These are phyloP conservation scores for Micractinium sp. DNA, from an alignment of 139 green algal genomes.

Conservation along the genomic window DNA sequence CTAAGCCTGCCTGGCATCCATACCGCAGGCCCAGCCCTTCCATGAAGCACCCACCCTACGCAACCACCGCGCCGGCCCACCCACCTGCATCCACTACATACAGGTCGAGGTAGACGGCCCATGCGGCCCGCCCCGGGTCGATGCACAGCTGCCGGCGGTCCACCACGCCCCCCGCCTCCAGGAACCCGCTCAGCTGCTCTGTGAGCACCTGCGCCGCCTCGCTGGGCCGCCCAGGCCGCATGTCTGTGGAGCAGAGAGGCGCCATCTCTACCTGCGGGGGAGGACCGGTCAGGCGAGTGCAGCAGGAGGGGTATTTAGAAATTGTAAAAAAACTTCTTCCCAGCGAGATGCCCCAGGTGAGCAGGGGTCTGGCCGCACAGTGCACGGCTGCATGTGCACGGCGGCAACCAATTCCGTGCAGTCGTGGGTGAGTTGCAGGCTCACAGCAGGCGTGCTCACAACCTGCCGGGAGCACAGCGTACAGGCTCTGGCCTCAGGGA, in stretches of 20 bases:
- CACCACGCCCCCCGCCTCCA: conserved; percentile 44
- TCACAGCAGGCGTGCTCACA: no score
- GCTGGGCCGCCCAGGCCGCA: conserved; percentile 36
- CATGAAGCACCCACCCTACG: no score
- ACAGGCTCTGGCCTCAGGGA: no score
- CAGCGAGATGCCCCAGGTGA: no score
- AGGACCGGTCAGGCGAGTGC: not conserved
- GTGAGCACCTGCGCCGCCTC: conserved; percentile 47
- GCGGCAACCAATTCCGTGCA: not conserved
- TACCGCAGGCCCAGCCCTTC: no score
- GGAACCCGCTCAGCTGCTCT: conserved; percentile 49
- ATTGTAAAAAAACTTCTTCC: no score
- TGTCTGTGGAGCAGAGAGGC: conserved; percentile 60
- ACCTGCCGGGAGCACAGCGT: not conserved
- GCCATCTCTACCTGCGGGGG: conserved; percentile 66
- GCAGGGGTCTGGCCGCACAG: not conserved
- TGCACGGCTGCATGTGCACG: not conserved
- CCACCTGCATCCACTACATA: conserved; percentile 71
- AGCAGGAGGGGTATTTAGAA: not conserved
- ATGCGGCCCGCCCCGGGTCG: conserved; percentile 59
- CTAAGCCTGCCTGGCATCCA: no score
- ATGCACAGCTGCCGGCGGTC: conserved; percentile 74
- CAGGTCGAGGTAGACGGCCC: conserved; percentile 69
- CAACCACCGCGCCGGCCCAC: no score
- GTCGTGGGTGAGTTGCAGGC: not conserved